Evolutionary conservation across 805 yeast species (phyloP), one percentile per base, ranked within the genome.

Genomic region (Zygosaccharomyces rouxii): DNA sequence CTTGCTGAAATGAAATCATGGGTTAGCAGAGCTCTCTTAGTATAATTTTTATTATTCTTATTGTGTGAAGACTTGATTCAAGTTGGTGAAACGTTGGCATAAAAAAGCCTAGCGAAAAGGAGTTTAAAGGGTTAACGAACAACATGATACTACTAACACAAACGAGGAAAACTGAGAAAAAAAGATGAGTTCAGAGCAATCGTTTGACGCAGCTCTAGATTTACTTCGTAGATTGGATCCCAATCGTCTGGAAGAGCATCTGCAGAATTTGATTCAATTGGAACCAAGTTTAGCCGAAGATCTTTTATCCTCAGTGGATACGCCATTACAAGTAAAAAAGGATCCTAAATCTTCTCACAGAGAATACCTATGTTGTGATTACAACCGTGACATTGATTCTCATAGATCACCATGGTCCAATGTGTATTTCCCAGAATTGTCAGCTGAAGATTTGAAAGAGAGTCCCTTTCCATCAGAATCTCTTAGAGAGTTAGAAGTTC

Each of bases 351-450:
- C 79, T 38, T 51, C 63, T 1, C 55, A 62, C 25, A 85, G 85
- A 67, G 78, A 77, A 50, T 92, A 75, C 64, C 75, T 92, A 49
- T 79, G 90, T 45, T 92, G 98, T 69, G 99, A 92, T 66, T 92
- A 92, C 66, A 92, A 92, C 68, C 77, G 99, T 57, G 99, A 92
- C 63, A 90, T 95, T 6, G 98, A 92, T 68, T 83, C 90, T 18
- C 86, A 78, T 69, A 77, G 98, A 57, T 86, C 96, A 0, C 99
- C 98, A 5, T 89, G 92, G 89, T 77, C 88, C 18, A 89, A 89
- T 63, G 74, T 75, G 52, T 92, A 86, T 68, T 60, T 54, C 42
- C 67, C 68, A 9, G 55, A 55, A 42, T 49, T 63, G 39, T 46
- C 58, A 5, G 71, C 72, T 5, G 83, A 76, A 44, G 84, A 76